phyloP scores from a whole-genome alignment of 2,329 filamentous ascomycete species.

The Fusarium sp. region DNA sequence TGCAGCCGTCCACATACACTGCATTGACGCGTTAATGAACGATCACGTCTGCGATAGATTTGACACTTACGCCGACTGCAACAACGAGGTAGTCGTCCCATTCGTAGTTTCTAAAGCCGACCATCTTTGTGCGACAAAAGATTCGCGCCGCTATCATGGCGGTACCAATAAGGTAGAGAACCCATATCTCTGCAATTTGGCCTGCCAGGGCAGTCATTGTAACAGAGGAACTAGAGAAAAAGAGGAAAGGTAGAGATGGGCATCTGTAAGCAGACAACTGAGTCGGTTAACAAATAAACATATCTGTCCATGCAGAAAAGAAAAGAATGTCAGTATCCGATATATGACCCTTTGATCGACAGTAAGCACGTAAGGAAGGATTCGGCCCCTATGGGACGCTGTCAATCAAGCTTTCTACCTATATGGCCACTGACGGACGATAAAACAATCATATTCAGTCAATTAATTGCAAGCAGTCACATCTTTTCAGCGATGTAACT shows the following conservation, averaged over 20 bases:
- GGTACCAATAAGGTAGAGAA: constrained; percentile 52
- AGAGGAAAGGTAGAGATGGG: not conserved
- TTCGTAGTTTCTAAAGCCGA: constrained; percentile 51
- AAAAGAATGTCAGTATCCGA: not conserved
- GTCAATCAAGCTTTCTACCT: not conserved
- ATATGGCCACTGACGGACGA: not conserved
- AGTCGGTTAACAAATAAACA: not conserved
- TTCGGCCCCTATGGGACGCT: not conserved
- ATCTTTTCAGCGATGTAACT: not conserved
- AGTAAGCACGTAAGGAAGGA: not conserved
- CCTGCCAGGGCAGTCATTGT: constrained; percentile 5
- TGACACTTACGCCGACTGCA: constrained; percentile 9
- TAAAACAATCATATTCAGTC: not conserved
- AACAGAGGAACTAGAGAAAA: not conserved
- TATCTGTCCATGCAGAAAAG: not conserved
- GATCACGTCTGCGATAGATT: not conserved
- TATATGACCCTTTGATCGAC: not conserved
- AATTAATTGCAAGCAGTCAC: constrained; percentile 1
- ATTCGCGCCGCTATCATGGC: constrained; percentile 51
- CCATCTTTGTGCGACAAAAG: constrained; percentile 52
- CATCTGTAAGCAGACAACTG: not conserved
- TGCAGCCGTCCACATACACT: constrained; percentile 41
- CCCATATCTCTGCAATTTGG: constrained; percentile 54
- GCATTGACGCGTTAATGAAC: not conserved
- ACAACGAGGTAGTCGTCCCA: constrained; percentile 53